phyloP scores from a whole-genome alignment of 345 rosid genomes.

The Eucalyptus curtisii region DNA sequence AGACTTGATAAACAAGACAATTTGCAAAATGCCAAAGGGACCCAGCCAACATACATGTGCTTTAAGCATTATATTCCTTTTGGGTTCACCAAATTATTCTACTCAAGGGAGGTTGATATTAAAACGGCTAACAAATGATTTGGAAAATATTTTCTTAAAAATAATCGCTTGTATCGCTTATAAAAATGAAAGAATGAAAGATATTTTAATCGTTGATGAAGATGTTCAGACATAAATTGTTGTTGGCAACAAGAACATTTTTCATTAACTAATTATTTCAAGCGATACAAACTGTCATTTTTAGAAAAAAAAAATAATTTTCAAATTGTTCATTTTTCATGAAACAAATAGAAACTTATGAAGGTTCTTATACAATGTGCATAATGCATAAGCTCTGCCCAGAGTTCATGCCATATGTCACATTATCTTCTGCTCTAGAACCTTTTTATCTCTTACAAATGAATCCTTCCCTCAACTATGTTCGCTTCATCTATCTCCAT shows the following conservation, averaged over 20 bases:
- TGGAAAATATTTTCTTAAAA: too few relatives aligned
- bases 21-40: neutral
- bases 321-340: too few relatives aligned
- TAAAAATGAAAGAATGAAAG: too few relatives aligned
- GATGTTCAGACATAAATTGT: too few relatives aligned
- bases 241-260: too few relatives aligned
- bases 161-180: accelerated
- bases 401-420: neutral
- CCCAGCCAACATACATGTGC: neutral
- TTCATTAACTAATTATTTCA: too few relatives aligned
- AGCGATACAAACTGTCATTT: too few relatives aligned
- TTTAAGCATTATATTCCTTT: neutral
- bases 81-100: neutral
- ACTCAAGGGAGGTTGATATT: neutral
- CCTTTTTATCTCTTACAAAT: neutral
- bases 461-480: neutral
- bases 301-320: too few relatives aligned
- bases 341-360: too few relatives aligned
- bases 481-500: neutral
- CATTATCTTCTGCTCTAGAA: neutral
- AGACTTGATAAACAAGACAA: neutral
- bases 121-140: neutral
- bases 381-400: neutral
- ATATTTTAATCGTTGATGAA: too few relatives aligned
- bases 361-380: neutral